phyloP scores from a whole-genome alignment of 2,329 filamentous ascomycete genomes.

The Aureobasidium sp. region DNA sequence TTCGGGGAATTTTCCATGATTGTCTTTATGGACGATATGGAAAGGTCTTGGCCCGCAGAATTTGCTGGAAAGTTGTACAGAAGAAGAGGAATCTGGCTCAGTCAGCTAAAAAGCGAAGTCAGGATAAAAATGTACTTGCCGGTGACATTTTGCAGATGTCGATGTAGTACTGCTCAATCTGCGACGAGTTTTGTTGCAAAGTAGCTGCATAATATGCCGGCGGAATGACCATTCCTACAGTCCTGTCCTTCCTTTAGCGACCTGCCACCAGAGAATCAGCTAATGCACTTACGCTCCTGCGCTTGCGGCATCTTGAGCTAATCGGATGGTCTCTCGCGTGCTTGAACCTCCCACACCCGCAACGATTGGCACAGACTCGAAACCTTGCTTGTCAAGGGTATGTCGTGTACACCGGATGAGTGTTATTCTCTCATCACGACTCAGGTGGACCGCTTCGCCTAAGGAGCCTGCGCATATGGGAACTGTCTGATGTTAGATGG shows the following conservation, averaged over 20 bases:
- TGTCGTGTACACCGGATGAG: neutral
- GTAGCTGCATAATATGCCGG: conserved; percentile 3
- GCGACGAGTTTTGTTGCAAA: neutral
- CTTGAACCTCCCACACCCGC: neutral
- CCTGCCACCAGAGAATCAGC: neutral
- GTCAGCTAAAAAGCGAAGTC: neutral
- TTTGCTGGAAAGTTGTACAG: conserved; percentile 6
- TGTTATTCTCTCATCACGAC: neutral
- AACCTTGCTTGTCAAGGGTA: neutral
- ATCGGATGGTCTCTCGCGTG: neutral
- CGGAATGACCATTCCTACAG: neutral
- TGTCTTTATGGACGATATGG: neutral
- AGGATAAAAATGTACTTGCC: neutral
- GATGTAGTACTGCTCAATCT: neutral
- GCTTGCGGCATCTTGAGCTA: neutral
- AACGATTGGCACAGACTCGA: neutral
- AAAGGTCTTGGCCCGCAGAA: neutral
- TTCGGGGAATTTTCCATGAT: neutral
- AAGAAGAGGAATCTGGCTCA: neutral
- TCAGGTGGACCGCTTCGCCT: conserved; percentile 7
- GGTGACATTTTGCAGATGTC: neutral
- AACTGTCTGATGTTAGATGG: neutral
- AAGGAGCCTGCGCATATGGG: neutral
- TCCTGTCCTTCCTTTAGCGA: neutral
- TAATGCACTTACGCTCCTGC: neutral